Conservation (phyloP, 257 asterid genomes). For the Ocimum tenuiflorum region DNA sequence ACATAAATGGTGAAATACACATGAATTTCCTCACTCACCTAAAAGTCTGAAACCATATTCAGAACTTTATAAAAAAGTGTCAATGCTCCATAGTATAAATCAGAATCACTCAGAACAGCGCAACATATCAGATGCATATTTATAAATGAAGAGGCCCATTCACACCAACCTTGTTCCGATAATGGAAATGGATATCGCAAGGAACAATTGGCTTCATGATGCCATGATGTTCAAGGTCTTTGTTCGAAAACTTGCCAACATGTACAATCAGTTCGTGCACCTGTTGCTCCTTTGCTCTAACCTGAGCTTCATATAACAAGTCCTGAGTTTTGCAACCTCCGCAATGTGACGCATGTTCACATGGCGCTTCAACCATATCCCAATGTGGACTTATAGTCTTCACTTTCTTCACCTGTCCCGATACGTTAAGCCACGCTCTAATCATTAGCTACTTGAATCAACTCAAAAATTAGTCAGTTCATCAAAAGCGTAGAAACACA, state of each 20-base stretch:
- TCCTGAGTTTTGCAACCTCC: constrained; percentile 96
- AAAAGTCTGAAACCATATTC: not conserved
- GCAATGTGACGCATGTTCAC: constrained; percentile 78
- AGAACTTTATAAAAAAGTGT: not conserved
- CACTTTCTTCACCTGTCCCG: constrained; percentile 69
- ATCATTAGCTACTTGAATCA: constrained; percentile 15
- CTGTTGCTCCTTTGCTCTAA: constrained; percentile 79
- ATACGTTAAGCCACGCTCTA: constrained; percentile 11
- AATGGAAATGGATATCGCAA: constrained; percentile 78
- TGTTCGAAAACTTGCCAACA: constrained; percentile 63
- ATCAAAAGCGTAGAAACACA: not conserved
- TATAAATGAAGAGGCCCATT: not conserved
- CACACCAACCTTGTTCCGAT: constrained; percentile 73
- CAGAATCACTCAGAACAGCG: not conserved
- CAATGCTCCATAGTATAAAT: not conserved
- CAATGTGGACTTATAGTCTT: constrained; percentile 62
- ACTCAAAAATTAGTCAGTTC: not conserved
- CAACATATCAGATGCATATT: constrained; percentile 2
- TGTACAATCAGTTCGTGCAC: constrained; percentile 66
- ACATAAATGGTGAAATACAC: not conserved
- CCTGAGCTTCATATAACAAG: constrained; percentile 74
- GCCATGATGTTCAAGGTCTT: constrained; percentile 39
- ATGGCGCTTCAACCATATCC: constrained; percentile 82
- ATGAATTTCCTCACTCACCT: constrained; percentile 9
- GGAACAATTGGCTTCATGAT: constrained; percentile 83